A percentile compares a stretch with the other conserved stretches of the same genome.
These are phyloP conservation scores for Breviolum minutum DNA, from an alignment of 73 alveolate genomes.

Conservation along the genomic window DNA sequence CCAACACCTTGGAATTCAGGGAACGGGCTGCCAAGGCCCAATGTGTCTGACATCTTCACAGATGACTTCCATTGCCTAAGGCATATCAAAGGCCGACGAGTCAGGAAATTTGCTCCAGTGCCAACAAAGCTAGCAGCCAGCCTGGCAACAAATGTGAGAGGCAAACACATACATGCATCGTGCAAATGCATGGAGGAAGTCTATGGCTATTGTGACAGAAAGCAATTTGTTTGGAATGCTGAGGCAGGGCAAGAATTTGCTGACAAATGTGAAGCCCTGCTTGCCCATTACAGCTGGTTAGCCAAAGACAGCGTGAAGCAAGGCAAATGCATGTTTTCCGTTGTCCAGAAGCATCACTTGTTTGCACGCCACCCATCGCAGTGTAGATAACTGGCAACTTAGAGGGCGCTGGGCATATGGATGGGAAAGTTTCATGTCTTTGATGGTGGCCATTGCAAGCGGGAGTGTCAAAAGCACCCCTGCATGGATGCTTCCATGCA, in stretches of 20 bases:
- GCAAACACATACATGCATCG: conserved; percentile 4
- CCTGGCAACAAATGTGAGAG: neutral
- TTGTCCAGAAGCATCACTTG: conserved; percentile 32
- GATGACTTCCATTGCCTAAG: neutral
- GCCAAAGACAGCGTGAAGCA: too few species aligned
- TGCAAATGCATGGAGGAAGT: neutral
- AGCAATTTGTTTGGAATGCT: neutral
- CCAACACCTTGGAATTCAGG: too few species aligned
- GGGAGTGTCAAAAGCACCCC: too few species aligned
- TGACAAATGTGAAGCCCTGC: too few species aligned
- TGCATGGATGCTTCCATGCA: too few species aligned
- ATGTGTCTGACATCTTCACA: neutral
- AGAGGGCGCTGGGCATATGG: conserved; percentile 3
- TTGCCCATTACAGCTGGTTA: too few species aligned
- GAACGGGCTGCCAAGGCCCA: neutral
- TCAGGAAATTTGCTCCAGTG: neutral
- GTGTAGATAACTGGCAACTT: neutral
- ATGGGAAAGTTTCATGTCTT: too few species aligned
- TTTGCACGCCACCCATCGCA: neutral
- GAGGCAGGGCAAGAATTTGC: neutral
- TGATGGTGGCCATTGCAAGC: too few species aligned
- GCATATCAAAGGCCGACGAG: neutral
- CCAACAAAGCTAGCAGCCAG: neutral
- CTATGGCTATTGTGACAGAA: neutral
- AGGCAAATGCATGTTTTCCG: too few species aligned